Conservation (phyloP, 148 eudicot genomes). For the Heliamphora exappendiculata region DNA sequence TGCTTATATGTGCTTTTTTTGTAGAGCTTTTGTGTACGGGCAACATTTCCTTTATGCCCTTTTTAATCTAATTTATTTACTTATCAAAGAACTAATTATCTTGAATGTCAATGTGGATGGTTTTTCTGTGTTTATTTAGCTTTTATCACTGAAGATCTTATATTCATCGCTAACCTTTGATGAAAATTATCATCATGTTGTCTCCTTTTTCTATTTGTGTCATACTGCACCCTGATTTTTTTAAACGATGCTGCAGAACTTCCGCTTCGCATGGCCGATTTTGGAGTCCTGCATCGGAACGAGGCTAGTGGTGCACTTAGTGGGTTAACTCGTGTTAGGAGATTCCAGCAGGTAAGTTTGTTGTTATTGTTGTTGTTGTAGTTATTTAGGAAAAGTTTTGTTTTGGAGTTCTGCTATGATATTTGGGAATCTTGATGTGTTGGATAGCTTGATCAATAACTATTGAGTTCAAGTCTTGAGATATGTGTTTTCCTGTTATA, state of each 20-base stretch:
- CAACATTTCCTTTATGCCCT: too few relatives aligned
- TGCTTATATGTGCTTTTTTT: too few relatives aligned
- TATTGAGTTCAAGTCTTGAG: too few relatives aligned
- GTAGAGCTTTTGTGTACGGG: too few relatives aligned
- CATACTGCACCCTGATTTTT: background rate
- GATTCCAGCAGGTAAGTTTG: slow-evolving; percentile 89
- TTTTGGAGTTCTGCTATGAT: background rate
- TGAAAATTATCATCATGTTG: background rate
- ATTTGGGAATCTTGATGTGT: background rate
- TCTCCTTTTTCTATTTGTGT: background rate
- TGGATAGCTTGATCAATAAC: too few relatives aligned
- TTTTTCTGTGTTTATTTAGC: background rate
- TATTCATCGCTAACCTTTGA: background rate
- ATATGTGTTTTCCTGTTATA: too few relatives aligned
- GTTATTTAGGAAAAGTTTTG: background rate
- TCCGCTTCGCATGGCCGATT: slow-evolving; percentile 94
- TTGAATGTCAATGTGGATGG: too few relatives aligned
- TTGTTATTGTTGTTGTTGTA: background rate
- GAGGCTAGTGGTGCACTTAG: slow-evolving; percentile 99
- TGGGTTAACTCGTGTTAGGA: slow-evolving; percentile 97
- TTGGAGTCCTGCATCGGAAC: slow-evolving; percentile 94
- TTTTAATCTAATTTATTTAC: too few relatives aligned
- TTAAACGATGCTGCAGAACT: slow-evolving; percentile 54
- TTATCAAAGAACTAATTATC: too few relatives aligned
- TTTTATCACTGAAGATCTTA: background rate